phyloP scores from a whole-genome alignment of 805 yeast species.

The Lipomyces anomalus region DNA sequence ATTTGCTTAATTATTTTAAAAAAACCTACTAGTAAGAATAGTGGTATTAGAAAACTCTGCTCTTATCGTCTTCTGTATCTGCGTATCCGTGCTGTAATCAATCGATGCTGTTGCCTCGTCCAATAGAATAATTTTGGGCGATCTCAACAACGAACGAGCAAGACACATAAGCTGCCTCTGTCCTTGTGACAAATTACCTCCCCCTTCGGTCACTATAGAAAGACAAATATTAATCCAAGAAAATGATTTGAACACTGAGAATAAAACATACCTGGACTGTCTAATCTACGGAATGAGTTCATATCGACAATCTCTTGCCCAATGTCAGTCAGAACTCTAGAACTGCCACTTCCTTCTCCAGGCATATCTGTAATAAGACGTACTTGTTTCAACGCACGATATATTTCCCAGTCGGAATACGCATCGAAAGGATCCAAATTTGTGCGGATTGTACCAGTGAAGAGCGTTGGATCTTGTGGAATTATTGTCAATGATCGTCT shows the following conservation, averaged over 20 bases:
- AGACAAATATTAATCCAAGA: too few species aligned
- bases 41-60: conserved; percentile 64
- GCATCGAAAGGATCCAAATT: conserved; percentile 68
- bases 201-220: conserved; percentile 61
- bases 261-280: too few species aligned
- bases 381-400: conserved; percentile 50
- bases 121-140: conserved; percentile 63
- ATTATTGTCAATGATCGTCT: conserved; percentile 63
- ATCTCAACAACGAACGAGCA: conserved; percentile 69
- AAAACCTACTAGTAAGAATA: conserved; percentile 50
- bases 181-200: conserved; percentile 76
- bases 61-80: conserved; percentile 67
- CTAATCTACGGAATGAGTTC: conserved; percentile 20
- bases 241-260: too few species aligned
- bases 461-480: conserved; percentile 78
- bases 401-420: conserved; percentile 50
- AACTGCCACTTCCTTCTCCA: conserved; percentile 1
- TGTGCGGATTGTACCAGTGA: conserved; percentile 62
- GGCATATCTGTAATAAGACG: conserved; percentile 16
- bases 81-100: conserved; percentile 78
- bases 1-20: not conserved
- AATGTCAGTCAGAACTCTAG: conserved; percentile 1
- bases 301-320: conserved; percentile 17
- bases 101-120: conserved; percentile 72
- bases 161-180: conserved; percentile 80